Percentiles rank a stretch among this genome's conserved stretches.
phyloP scores from a whole-genome alignment of 495 filamentous ascomycete species.

The Geopyxis carbonaria region DNA sequence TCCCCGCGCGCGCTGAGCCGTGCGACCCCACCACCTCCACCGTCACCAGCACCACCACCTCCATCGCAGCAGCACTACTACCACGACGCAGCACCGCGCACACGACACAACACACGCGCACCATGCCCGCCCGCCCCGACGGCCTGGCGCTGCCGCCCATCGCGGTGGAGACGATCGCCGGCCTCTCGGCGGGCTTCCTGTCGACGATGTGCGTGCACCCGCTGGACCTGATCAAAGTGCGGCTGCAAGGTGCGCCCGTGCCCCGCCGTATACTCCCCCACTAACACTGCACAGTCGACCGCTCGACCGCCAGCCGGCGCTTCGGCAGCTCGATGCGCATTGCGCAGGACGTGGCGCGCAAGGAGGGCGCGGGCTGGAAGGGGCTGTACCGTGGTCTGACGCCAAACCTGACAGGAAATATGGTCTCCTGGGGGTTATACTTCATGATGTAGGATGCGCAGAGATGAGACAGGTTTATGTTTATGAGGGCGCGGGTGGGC shows the following conservation, averaged over 20 bases:
- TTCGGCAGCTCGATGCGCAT: conserved; percentile 33
- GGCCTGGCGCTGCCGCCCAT: conserved; percentile 44
- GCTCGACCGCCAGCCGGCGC: neutral
- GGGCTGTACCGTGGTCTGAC: conserved; percentile 71
- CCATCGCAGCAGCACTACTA: too few relatives aligned
- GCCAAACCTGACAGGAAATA: conserved; percentile 83
- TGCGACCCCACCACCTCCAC: too few relatives aligned
- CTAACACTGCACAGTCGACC: conserved; percentile 1
- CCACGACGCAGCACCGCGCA: too few relatives aligned
- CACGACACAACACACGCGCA: too few relatives aligned
- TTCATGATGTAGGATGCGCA: conserved; percentile 65
- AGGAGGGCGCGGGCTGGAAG: conserved; percentile 35
- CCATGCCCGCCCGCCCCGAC: too few relatives aligned
- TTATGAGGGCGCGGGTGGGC: neutral
- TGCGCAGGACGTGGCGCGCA: conserved; percentile 34
- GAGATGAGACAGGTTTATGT: too few relatives aligned
- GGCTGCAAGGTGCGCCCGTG: conserved; percentile 55
- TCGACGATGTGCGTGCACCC: conserved; percentile 73
- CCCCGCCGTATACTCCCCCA: neutral
- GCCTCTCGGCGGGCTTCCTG: conserved; percentile 71
- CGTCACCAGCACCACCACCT: too few relatives aligned
- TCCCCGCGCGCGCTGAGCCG: too few relatives aligned
- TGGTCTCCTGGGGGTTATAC: conserved; percentile 78
- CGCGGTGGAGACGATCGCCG: conserved; percentile 74
- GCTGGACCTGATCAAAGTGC: conserved; percentile 87